phyloP scores from a whole-genome alignment of 768 basidiomycete genomes.

The Agrocybe pediades region DNA sequence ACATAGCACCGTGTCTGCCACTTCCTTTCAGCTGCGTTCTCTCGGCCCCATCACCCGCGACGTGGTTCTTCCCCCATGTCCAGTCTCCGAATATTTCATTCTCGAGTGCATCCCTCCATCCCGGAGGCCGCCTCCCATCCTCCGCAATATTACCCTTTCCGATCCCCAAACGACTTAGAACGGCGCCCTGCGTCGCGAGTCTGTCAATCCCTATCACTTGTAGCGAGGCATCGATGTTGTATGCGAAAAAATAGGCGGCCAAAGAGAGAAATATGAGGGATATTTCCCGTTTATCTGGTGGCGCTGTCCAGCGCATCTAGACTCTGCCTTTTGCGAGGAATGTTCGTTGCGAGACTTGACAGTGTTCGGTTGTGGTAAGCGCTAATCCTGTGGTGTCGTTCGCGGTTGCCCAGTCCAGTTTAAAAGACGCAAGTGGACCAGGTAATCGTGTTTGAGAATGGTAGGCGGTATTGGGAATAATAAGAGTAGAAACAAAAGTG shows the following conservation, averaged over 20 bases:
- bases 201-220: constrained; percentile 50
- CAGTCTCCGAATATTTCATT: constrained; percentile 66
- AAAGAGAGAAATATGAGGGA: constrained; percentile 68
- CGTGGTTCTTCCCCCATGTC: constrained; percentile 62
- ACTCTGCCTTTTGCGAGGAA: too few relatives aligned
- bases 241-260: constrained; percentile 67
- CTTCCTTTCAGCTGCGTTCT: constrained; percentile 42
- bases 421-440: too few relatives aligned
- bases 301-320: constrained; percentile 61
- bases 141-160: constrained; percentile 34
- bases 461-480: too few relatives aligned
- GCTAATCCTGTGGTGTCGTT: too few relatives aligned
- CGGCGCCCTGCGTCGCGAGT: constrained; percentile 34
- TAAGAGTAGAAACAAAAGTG: too few relatives aligned
- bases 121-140: constrained; percentile 52
- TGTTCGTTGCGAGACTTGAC: too few relatives aligned
- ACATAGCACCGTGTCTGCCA: constrained; percentile 46
- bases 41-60: constrained; percentile 58
- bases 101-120: constrained; percentile 63
- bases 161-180: constrained; percentile 42
- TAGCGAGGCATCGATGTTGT: constrained; percentile 71
- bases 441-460: too few relatives aligned
- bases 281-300: constrained; percentile 75
- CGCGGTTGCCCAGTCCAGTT: too few relatives aligned
- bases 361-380: too few relatives aligned